phyloP scores from a whole-genome alignment of 352 stramenopile species.

The Globisporangium rhizosaccharum region DNA sequence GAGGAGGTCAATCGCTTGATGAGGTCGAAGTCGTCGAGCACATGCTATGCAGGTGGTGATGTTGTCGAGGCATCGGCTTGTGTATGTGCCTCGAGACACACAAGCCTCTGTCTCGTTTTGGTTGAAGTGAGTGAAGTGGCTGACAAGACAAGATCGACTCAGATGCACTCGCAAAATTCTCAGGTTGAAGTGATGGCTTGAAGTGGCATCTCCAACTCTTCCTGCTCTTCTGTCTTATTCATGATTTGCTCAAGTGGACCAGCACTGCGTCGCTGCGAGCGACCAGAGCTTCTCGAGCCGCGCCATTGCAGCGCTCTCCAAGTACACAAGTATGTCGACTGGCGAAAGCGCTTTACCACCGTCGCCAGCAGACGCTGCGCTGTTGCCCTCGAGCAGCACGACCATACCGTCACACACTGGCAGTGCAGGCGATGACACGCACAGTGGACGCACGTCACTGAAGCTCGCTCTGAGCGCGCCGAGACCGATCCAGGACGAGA shows the following conservation, averaged over 20 bases:
- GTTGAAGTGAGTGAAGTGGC: no score
- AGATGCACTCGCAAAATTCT: no score
- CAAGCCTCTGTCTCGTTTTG: no score
- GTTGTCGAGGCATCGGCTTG: no score
- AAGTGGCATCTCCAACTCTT: no score
- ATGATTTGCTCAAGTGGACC: neutral
- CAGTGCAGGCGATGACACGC: neutral
- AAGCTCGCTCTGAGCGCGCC: slow-evolving; percentile 8
- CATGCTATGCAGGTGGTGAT: no score
- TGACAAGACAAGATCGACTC: no score
- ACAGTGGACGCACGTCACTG: slow-evolving; percentile 1
- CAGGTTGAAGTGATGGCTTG: no score
- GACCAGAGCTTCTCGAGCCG: slow-evolving; percentile 10
- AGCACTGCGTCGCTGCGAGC: neutral
- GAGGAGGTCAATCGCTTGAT: no score
- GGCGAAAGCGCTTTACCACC: neutral
- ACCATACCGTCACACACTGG: slow-evolving; percentile 11
- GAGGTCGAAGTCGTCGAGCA: no score
- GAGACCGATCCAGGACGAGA: slow-evolving; percentile 14
- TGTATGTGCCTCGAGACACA: no score
- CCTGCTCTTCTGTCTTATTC: neutral
- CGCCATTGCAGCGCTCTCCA: slow-evolving; percentile 11
- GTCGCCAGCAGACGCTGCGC: neutral
- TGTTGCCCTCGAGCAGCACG: slow-evolving; percentile 8
- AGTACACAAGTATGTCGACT: slow-evolving; percentile 14